These are phyloP conservation scores for Aspergillus sp. DNA, from an alignment of 2,329 filamentous ascomycete genomes.

Conservation along the genomic window DNA sequence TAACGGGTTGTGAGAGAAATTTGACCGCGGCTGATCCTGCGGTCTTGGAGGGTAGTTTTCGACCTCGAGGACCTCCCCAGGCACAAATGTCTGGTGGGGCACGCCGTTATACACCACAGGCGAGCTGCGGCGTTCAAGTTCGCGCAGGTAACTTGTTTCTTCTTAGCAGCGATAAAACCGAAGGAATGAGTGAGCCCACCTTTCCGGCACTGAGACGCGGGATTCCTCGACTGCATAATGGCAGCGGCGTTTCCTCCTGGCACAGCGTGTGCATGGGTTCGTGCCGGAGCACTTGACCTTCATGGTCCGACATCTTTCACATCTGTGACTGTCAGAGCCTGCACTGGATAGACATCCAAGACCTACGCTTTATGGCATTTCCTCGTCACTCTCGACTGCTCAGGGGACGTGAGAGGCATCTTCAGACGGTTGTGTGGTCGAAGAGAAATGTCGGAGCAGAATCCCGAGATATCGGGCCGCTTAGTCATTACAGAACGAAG, in stretches of 20 bases:
- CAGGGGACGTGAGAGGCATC: background rate
- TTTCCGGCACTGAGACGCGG: conserved; percentile 26
- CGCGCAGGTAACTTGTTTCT: background rate
- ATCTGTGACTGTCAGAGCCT: conserved; percentile 11
- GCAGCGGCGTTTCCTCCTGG: conserved; percentile 20
- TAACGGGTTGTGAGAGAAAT: background rate
- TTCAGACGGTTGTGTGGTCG: background rate
- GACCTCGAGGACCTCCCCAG: background rate
- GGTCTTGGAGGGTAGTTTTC: background rate
- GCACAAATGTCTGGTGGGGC: background rate
- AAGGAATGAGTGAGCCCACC: conserved; percentile 3
- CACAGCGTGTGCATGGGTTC: conserved; percentile 27
- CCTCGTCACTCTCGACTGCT: background rate
- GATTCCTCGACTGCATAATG: conserved; percentile 23
- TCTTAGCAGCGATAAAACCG: background rate
- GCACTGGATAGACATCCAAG: background rate
- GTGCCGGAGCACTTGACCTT: conserved; percentile 31
- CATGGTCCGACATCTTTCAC: conserved; percentile 28
- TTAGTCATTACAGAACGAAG: no score
- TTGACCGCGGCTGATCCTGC: background rate
- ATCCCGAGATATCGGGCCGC: background rate
- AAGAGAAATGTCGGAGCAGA: background rate
- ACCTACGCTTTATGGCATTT: background rate
- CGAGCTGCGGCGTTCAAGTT: background rate
- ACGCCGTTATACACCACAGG: background rate